Base-by-base conservation (phyloP, 2,329 filamentous ascomycete genomes). In the Bipolaris victoriae region DNA sequence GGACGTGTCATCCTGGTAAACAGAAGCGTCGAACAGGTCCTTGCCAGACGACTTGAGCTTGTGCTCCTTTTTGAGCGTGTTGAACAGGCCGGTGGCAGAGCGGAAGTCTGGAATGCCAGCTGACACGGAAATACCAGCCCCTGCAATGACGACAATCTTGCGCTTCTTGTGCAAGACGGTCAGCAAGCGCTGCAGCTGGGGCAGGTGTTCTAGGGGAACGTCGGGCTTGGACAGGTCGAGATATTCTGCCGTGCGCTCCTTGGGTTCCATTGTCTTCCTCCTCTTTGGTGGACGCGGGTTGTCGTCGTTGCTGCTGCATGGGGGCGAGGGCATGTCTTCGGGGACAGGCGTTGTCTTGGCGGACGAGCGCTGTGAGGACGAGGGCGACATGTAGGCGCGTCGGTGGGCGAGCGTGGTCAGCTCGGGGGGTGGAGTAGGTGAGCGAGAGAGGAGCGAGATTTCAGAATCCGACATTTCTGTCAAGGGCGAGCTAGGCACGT, bases 81-180 rank as follows among this genome's bases (percentile, higher is more conserved):
- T 90, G 78, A 99, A 99, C 3, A 99, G 85, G 49, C 95, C 95
- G 57, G 88, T 89, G 10, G 91, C 88, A 5, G 95, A 99, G 64
- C 95, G 91, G 72, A 99, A 99, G 76, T 99, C 95, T 68, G 95
- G 95, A 69, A 99, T 96, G 62, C 95, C 95, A 66, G 95, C 94
- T 52, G 94, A 94, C 49, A 97, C 95, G 37, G 95, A 98, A 69
- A 99, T 99, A 61, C 95, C 95, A 63, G 95, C 95, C 57, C 95
- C 95, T 45, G 94, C 95, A 75, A 99, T 90, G 49, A 98, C 91
- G 33, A 99, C 92, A 73, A 99, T 96, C 81, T 97, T 97, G 79
- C 93, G 91, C 82, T 95, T 95, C 72, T 90, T 92, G 70, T 90
- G 89, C 54, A 99, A 78, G 22, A 88, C 88, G 41, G 88, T 85